Base-by-base conservation (phyloP, 805 yeast genomes). In the Starmera caribaea region DNA sequence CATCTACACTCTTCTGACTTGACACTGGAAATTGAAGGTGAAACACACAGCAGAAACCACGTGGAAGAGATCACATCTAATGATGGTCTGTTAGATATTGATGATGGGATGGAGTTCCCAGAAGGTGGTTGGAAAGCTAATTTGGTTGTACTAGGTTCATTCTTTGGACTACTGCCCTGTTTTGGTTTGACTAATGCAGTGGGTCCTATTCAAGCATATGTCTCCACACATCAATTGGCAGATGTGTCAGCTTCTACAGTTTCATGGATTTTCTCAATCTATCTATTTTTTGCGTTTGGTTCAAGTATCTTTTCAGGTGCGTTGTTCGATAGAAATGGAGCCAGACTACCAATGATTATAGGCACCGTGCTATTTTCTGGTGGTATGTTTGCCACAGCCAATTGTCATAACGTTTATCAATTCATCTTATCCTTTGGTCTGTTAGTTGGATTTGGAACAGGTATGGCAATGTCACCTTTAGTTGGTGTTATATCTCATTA, bases 221-320 rank as follows among this genome's bases (percentile, higher is more conserved):
- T 81, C 5, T 67, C 66, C 1, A 47, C 52, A 27, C 53, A 80
- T 56, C 88, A 81, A 55, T 60, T 81, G 48, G 65, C 62, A 5
- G 51, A 64, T 26, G 65, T 67, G 1, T 59, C 73, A 5, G 63
- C 75, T 1, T 67, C 81, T 1, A 61, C 71, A 0, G 64, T 73
- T 3, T 69, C 83, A 3, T 78, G 86, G 85, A 74, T 80, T 41
- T 81, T 80, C 49, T 79, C 87, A 7, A 61, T 80, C 17, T 78
- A 71, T 51, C 53, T 74, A 42, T 66, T 74, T 6, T 57, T 78
- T 34, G 64, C 76, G 15, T 74, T 71, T 43, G 55, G 69, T n/a
- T 63, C 73, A 13, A 73, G 77, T 8, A 63, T 76, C 10, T 55
- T 76, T 28, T 66, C 73, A 13, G 88, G 81, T 5, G 70, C 76